Evolutionary conservation across 2,329 filamentous ascomycete species (phyloP).

Genomic region (Fusarium globosum): DNA sequence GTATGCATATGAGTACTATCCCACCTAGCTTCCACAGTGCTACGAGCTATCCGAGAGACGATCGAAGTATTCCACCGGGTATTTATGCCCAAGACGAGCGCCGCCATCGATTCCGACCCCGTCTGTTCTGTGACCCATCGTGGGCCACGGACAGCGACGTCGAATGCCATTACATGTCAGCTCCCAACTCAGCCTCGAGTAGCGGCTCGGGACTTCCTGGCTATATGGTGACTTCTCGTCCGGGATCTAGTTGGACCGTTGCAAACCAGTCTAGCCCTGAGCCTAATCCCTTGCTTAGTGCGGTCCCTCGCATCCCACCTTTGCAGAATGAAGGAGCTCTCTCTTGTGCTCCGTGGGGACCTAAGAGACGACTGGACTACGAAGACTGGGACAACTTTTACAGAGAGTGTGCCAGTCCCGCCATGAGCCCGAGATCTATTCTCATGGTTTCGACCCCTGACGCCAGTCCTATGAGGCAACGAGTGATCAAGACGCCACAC

Average conservation of each 20-base stretch:
- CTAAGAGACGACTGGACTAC: constrained; percentile 41
- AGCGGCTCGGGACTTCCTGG: constrained; percentile 42
- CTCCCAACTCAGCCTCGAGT: constrained; percentile 45
- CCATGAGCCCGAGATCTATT: constrained; percentile 22
- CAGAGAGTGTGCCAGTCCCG: constrained; percentile 39
- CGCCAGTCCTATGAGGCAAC: constrained; percentile 25
- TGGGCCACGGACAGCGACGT: constrained; percentile 35
- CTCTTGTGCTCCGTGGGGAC: constrained; percentile 24
- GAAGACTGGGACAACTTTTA: constrained; percentile 32
- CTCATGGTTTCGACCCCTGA: constrained; percentile 31
- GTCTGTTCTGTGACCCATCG: constrained; percentile 39
- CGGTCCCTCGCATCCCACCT: constrained; percentile 35
- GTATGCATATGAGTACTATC: constrained; percentile 25
- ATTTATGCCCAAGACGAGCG: constrained; percentile 34
- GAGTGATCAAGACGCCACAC: background rate
- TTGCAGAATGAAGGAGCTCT: constrained; percentile 16
- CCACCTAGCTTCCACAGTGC: constrained; percentile 16
- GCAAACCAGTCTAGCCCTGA: constrained; percentile 31
- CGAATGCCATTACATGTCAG: constrained; percentile 37
- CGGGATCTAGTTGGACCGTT: constrained; percentile 38
- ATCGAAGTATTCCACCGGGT: constrained; percentile 6
- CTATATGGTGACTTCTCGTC: constrained; percentile 43
- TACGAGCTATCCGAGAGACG: constrained; percentile 39
- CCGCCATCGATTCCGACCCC: constrained; percentile 29
- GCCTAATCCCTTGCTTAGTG: constrained; percentile 40